phyloP scores from a whole-genome alignment of 73 alveolate species.

The Blepharisma japonicum region DNA sequence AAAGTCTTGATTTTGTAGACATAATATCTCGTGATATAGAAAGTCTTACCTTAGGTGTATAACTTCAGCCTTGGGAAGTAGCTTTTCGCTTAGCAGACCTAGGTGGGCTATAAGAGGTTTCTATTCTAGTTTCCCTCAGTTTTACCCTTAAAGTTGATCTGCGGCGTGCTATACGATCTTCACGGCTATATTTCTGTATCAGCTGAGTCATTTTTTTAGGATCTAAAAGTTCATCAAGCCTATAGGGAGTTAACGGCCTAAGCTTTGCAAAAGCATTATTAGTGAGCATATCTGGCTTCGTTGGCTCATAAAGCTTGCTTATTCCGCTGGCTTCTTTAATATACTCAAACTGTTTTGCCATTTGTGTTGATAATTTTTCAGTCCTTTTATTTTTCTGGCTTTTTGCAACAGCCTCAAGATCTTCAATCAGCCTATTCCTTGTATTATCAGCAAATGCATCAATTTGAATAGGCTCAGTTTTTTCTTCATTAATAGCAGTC shows the following conservation, averaged over 20 bases:
- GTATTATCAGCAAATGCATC: background rate
- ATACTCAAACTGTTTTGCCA: slow-evolving; percentile 3
- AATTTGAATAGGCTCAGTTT: background rate
- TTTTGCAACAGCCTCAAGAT: slow-evolving; percentile 21
- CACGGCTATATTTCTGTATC: no score
- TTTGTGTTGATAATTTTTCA: slow-evolving; percentile 12
- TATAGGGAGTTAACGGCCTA: slow-evolving; percentile 22
- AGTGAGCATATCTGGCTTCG: slow-evolving; percentile 9
- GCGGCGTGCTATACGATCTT: no score
- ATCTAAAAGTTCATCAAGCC: slow-evolving; percentile 1
- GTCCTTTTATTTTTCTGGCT: slow-evolving; percentile 5
- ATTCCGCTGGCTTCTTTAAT: slow-evolving; percentile 19
- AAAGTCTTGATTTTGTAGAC: no score
- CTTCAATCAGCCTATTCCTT: background rate
- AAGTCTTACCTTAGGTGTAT: no score
- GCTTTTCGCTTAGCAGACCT: no score
- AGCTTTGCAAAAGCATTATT: slow-evolving; percentile 27
- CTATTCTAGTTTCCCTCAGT: no score
- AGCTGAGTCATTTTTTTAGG: no score
- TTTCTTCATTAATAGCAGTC: background rate
- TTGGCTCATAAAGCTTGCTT: background rate
- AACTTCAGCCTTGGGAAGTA: no score
- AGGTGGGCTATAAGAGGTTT: no score
- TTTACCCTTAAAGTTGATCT: no score
- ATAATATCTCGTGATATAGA: no score